Evolutionary conservation across 179 eudicot species (phyloP), one percentile per base, ranked within the genome.

Genomic region (Monotropa hypopitys): DNA sequence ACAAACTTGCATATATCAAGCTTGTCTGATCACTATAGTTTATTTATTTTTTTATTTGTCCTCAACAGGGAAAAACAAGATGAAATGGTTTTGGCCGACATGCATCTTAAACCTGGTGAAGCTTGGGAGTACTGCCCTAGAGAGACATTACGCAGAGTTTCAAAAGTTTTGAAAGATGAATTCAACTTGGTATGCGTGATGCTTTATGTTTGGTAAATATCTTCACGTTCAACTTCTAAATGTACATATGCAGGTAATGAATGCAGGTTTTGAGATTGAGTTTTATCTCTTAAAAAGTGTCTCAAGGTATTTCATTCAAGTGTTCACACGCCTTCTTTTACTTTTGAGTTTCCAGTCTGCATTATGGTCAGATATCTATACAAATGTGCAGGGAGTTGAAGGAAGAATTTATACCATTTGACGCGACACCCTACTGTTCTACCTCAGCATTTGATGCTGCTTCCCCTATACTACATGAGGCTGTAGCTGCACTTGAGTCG

Each of bases 71-170:
- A 81, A 76, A 79, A 83, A 70, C 86, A 88, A 26, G 94, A 96
- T 70, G 96, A 90, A 76, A 96, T 96, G 98, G 97, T 91, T 83
- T 83, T 96, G 79, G 91, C 91, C 78, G 98, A 96, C 86, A 96
- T 96, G 99, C 88, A 90, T 79, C 72, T 87, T 50, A 89, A 71
- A 84, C 96, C 97, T 46, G 99, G 97, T 70, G 86, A 83, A 85
- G 87, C 94, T 51, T 96, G 98, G 98, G 98, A 96, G 74, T 93
- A 90, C 80, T 96, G 99, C 83, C 98, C 99, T 30, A 90, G 99
- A 85, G 98, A 90, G 67, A 86, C 98, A 40, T 82, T 96, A 35
- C 83, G 94, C 56, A 91, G 90, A 76, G 89, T 85, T 82, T 81
- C 84, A 18, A 85, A 90, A 85, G 85, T 91, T 69, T 73, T 96